Conservation (phyloP, 306 rosid genomes). For the Vigna unguiculata region DNA sequence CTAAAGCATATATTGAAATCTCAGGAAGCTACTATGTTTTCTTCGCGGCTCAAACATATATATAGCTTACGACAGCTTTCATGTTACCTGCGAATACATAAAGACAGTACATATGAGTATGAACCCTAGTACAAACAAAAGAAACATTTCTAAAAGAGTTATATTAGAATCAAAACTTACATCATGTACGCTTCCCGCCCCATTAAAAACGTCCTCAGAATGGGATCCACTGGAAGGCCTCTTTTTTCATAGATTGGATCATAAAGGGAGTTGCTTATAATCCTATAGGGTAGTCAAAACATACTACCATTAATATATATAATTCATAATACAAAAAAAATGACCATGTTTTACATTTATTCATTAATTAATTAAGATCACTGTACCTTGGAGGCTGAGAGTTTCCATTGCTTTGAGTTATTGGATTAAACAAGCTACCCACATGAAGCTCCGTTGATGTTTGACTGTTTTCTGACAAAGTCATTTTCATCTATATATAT, state of each 20-base stretch:
- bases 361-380: neutral
- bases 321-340: neutral
- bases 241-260: slow-evolving; percentile 54
- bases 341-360: neutral
- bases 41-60: neutral
- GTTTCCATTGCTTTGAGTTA: neutral
- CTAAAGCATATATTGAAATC: neutral
- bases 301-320: neutral
- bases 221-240: slow-evolving; percentile 70
- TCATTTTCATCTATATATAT: slow-evolving; percentile 43
- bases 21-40: neutral
- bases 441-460: slow-evolving; percentile 36
- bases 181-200: slow-evolving; percentile 33
- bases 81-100: neutral
- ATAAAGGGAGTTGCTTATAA: slow-evolving; percentile 42
- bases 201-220: slow-evolving; percentile 48
- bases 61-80: neutral
- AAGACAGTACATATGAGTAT: neutral
- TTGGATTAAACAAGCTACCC: neutral
- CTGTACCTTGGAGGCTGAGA: slow-evolving; percentile 42
- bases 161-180: slow-evolving; percentile 31
- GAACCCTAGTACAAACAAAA: neutral
- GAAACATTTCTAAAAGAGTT: neutral
- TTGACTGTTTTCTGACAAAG: slow-evolving; percentile 11
- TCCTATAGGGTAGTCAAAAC: slow-evolving; percentile 27